Base-by-base conservation (phyloP, 176 grass and related monocot species). In the Aegilops tauschii region DNA sequence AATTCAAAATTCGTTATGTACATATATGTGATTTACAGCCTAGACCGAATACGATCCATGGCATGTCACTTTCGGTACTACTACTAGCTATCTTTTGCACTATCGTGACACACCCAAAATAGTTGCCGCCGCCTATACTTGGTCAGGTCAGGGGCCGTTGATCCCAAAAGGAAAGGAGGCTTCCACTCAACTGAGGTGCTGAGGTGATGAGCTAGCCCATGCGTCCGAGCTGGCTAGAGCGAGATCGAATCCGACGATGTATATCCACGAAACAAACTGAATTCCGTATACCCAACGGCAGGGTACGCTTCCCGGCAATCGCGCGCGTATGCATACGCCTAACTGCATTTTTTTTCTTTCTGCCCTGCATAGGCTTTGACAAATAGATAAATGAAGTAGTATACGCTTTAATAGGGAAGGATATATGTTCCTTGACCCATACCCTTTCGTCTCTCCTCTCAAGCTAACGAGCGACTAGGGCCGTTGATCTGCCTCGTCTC, bases 241-340 rank as follows among this genome's bases (percentile, higher is more conserved):
- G 14, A 25, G 12, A 29, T 17, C 2, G 23, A 75, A 50, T 14
- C 7, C 13, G 16, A 9, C 3, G 42, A 29, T 75, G 72, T 9
- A 49, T 75, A 75, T 75, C 72, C 72, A 49, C 13, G 72, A 75
- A 69, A 74, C n/a, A 36, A 21, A 82, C 59, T 44, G 45, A 63
- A 84, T 84, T 32, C 35, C 71, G 39, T 49, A 76, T 34, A 31
- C 70, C 27, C 36, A 42, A 84, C 66, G 81, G 14, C 67, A 83
- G 32, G 54, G 36, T 58, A 75, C 54, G 36, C 50, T 73, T 72
- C 85, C 77, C 56, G 49, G 71, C 42, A 87, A 65, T 28, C n/a
- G 54, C 81, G 39, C n/a, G 54, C 81, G 39, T 73, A 52, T 39
- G 17, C 50, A 27, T 62, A 62, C 32, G 37, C 13, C 50, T 54